These are phyloP conservation scores for Wallemia hederae DNA, from an alignment of 1,284 basidiomycete genomes.

Conservation along the genomic window DNA sequence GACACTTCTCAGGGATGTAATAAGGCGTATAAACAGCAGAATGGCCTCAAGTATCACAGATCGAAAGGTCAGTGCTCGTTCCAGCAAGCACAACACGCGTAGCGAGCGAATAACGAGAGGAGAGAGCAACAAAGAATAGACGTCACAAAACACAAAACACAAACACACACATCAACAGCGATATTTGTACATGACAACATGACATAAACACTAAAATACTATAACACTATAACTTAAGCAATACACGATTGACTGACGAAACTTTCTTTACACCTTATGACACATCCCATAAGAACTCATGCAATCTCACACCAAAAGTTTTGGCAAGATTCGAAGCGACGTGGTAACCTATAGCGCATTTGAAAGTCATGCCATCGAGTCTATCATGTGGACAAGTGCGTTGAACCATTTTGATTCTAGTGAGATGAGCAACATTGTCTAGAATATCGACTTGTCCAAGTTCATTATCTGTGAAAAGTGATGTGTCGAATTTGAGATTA, in stretches of 20 bases:
- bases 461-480: not conserved
- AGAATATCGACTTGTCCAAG: not conserved
- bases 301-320: not conserved
- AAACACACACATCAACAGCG: too few relatives aligned
- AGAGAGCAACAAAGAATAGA: too few relatives aligned
- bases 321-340: not conserved
- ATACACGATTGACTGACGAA: too few relatives aligned
- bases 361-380: not conserved
- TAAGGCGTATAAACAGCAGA: slow-evolving; percentile 1
- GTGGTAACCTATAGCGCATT: not conserved
- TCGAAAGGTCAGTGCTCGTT: not conserved
- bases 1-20: not conserved
- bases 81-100: not conserved
- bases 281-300: not conserved
- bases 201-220: too few relatives aligned
- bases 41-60: not conserved
- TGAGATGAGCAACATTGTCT: not conserved
- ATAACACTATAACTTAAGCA: too few relatives aligned
- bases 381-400: not conserved
- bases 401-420: not conserved
- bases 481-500: not conserved
- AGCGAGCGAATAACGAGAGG: too few relatives aligned
- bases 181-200: too few relatives aligned
- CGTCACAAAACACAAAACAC: too few relatives aligned
- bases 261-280: too few relatives aligned